Base-by-base conservation (phyloP, 2,329 filamentous ascomycete genomes). In the Grosmannia serpens region DNA sequence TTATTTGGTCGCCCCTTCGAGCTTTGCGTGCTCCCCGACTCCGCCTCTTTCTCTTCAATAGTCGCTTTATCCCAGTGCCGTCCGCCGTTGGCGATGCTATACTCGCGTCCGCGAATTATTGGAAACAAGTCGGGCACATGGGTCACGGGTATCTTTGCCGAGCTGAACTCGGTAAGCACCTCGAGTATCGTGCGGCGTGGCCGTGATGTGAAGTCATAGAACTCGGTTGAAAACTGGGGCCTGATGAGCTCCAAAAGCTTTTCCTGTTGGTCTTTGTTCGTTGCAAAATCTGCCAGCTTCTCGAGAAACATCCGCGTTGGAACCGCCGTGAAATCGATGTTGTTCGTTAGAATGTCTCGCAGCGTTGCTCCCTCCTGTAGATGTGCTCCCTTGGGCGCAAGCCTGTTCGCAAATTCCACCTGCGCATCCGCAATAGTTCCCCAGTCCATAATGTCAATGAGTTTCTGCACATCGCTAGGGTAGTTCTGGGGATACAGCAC, bases 121-220 rank as follows among this genome's bases (percentile, higher is more conserved):
- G 94, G 94, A 58, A 99, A 85, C 20, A 91, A 77, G 57, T 86
- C 83, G 11, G 88, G 78, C 1, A 86, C 78, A 54, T 86, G 83
- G 58, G 86, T 76, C 72, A 85, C 88, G 0, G 94, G 91, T 2
- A 99, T 83, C 62, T 85, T 86, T 58, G 97, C 87, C 0, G 83
- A 86, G 49, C 87, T 81, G 66, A 99, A 99, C 65, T 99, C 94
- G 59, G 92, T 85, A 31, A 99, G 79, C 4, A 96, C 87, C 71
- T 99, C 94, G 7, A 99, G 76, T 59, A 97, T 96, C 60, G 88
- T 95, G 38, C 94, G 86, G 38, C 91, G 86, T 0, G 92, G 89
- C 10, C 94, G 85, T 0, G 91, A 91, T 1, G 94, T 94, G 69
- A 99, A 99, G 72, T 99, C 92, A 74, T 89, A 97, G 58, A 96